Conservation (phyloP, 495 filamentous ascomycete species). For the Parathielavia appendiculata region DNA sequence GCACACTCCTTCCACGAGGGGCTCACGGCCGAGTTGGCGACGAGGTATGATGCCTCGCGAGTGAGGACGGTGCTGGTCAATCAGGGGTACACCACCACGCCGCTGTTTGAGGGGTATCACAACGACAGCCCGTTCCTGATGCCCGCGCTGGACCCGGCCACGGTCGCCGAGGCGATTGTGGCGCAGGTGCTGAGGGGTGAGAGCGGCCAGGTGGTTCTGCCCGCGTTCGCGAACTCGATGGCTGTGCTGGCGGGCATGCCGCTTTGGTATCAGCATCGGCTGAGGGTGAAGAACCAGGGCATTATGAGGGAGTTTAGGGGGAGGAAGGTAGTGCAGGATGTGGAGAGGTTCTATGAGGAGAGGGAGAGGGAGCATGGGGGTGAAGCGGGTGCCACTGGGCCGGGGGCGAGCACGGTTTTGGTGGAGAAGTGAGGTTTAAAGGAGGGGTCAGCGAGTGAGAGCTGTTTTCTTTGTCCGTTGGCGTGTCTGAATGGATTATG, state of each 20-base stretch:
- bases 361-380: conserved; percentile 24
- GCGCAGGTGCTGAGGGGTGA: conserved; percentile 52
- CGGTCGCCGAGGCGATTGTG: conserved; percentile 60
- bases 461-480: background rate
- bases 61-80: conserved; percentile 63
- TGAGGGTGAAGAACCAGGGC: conserved; percentile 33
- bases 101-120: conserved; percentile 55
- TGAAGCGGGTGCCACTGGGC: background rate
- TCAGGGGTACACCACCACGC: conserved; percentile 58
- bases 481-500: background rate
- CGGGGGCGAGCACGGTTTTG: conserved; percentile 33
- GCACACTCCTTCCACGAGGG: conserved; percentile 66
- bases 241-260: conserved; percentile 37
- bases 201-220: conserved; percentile 56
- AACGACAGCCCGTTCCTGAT: conserved; percentile 49
- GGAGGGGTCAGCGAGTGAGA: no score
- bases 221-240: conserved; percentile 37
- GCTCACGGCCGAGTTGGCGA: conserved; percentile 55
- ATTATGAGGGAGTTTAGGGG: conserved; percentile 46
- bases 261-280: conserved; percentile 41
- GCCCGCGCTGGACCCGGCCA: conserved; percentile 55
- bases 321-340: conserved; percentile 46
- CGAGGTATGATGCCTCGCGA: conserved; percentile 55
- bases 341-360: conserved; percentile 37
- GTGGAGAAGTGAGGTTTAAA: conserved; percentile 21